Conservation (phyloP, 371 early-diverging fungal genomes). For the Mucor saturninus region DNA sequence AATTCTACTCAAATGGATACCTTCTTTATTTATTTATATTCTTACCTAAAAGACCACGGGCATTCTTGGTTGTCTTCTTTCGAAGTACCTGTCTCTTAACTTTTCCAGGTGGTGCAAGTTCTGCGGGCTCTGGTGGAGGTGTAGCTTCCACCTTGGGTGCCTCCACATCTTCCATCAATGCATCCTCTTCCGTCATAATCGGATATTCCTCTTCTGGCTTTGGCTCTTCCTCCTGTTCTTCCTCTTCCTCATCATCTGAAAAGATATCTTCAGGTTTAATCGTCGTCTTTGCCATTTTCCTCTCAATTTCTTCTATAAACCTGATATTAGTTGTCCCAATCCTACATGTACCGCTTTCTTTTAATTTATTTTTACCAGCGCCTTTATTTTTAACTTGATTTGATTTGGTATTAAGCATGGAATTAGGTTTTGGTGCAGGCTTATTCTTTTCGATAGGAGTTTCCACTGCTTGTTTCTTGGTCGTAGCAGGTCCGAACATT, state of each 20-base stretch:
- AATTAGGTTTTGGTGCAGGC: background rate
- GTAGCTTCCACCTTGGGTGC: background rate
- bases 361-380: background rate
- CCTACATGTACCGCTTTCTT: too few relatives aligned
- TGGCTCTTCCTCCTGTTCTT: slow-evolving; percentile 6
- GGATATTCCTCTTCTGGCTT: slow-evolving; percentile 14
- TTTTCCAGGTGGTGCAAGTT: slow-evolving; percentile 24
- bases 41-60: slow-evolving; percentile 56
- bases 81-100: slow-evolving; percentile 45
- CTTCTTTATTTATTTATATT: background rate
- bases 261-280: slow-evolving; percentile 23
- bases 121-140: slow-evolving; percentile 13
- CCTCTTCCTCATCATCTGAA: slow-evolving; percentile 25
- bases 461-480: slow-evolving; percentile 16
- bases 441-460: slow-evolving; percentile 3
- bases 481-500: slow-evolving; percentile 4
- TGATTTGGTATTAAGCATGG: background rate
- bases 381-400: background rate
- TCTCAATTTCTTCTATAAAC: background rate
- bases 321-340: background rate
- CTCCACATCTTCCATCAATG: slow-evolving; percentile 4
- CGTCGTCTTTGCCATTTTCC: slow-evolving; percentile 18
- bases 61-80: slow-evolving; percentile 51
- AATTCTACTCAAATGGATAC: too few relatives aligned
- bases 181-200: slow-evolving; percentile 15